Percentiles rank a stretch among this genome's conserved stretches.
Evolutionary conservation across 1,284 basidiomycete species (phyloP).

Genomic region (Retiboletus fuscus): DNA sequence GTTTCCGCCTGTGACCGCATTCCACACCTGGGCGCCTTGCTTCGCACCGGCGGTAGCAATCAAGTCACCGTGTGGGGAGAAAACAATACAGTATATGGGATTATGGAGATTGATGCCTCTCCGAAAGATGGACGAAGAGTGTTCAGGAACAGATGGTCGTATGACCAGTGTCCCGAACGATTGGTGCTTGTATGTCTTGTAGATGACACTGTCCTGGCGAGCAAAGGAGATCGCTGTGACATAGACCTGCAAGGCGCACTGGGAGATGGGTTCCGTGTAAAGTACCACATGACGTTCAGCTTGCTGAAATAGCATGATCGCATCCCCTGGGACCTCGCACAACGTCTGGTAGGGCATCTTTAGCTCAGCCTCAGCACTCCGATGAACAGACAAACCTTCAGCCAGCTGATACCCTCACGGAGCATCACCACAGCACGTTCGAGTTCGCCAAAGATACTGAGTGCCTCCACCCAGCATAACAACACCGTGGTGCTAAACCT

Average conservation of each 20-base stretch:
- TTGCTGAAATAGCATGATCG: conserved; percentile 26
- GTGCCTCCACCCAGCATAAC: conserved; percentile 39
- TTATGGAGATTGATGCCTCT: conserved; percentile 12
- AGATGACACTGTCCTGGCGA: conserved; percentile 11
- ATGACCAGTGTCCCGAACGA: conserved; percentile 19
- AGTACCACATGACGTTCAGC: conserved; percentile 39
- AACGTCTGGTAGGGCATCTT: conserved; percentile 26
- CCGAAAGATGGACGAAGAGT: conserved; percentile 13
- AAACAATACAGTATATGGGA: conserved; percentile 30
- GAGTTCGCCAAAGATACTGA: conserved; percentile 39
- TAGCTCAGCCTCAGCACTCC: no score
- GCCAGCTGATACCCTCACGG: conserved; percentile 35
- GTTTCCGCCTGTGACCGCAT: conserved; percentile 36
- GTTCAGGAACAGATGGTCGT: no score
- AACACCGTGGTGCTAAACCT: conserved; percentile 34
- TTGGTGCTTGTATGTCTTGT: conserved; percentile 31
- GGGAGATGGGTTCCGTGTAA: conserved; percentile 37
- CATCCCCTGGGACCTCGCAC: conserved; percentile 16
- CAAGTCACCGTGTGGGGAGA: conserved; percentile 32
- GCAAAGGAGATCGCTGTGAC: conserved; percentile 25
- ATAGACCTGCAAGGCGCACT: conserved; percentile 42
- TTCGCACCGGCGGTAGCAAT: conserved; percentile 36
- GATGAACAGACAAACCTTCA: conserved; percentile 31
- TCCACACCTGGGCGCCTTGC: conserved; percentile 43
- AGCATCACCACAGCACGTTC: conserved; percentile 39